These are phyloP conservation scores for Millerozyma miso DNA, from an alignment of 805 yeast genomes.

Conservation along the genomic window DNA sequence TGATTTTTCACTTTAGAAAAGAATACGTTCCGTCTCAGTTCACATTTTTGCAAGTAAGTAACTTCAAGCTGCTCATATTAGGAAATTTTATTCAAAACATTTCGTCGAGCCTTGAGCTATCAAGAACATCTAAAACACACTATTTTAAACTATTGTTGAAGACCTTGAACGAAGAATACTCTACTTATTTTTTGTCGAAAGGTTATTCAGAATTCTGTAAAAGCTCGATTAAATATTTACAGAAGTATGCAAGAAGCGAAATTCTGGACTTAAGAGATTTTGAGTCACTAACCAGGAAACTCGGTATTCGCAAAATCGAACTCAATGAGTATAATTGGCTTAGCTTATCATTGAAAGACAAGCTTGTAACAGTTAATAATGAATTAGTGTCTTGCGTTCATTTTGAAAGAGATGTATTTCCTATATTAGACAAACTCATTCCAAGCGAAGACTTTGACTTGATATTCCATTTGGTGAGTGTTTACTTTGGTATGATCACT, in stretches of 20 bases:
- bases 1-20: slow-evolving; percentile 16
- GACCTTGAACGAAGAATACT: slow-evolving; percentile 23
- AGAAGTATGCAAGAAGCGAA: slow-evolving; percentile 11
- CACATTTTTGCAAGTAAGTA: slow-evolving; percentile 15
- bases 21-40: slow-evolving; percentile 14
- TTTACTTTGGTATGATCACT: slow-evolving; percentile 22
- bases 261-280: slow-evolving; percentile 11
- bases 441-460: slow-evolving; percentile 15
- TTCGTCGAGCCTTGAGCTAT: slow-evolving; percentile 7
- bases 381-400: slow-evolving; percentile 20
- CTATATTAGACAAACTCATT: slow-evolving; percentile 21
- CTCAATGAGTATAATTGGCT: slow-evolving; percentile 21
- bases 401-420: slow-evolving; percentile 14
- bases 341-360: slow-evolving; percentile 16
- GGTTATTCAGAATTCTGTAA: slow-evolving; percentile 30
- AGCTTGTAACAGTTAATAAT: slow-evolving; percentile 21
- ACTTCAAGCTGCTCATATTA: slow-evolving; percentile 16
- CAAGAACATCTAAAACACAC: slow-evolving; percentile 9
- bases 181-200: slow-evolving; percentile 16
- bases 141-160: slow-evolving; percentile 19
- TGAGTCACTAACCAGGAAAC: slow-evolving; percentile 18
- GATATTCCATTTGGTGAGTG: slow-evolving; percentile 25
- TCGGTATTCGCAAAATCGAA: slow-evolving; percentile 25
- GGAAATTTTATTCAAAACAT: slow-evolving; percentile 17
- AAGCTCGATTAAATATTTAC: slow-evolving; percentile 20